Evolutionary conservation across 768 basidiomycete species (phyloP).

Genomic region (Leccinum broughii): DNA sequence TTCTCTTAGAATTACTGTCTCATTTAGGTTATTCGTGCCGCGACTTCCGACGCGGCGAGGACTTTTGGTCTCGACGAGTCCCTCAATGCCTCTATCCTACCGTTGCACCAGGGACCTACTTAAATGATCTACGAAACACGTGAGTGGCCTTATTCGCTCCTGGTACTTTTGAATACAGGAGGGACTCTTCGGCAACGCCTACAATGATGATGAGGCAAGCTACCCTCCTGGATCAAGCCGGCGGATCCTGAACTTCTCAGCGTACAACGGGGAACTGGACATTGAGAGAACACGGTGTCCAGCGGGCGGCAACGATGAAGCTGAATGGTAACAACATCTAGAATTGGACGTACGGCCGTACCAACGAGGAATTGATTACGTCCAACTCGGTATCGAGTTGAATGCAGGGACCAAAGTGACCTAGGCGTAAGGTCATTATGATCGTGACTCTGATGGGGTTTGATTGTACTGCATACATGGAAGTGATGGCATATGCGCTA

Average conservation of each 20-base stretch:
- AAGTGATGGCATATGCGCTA: no score
- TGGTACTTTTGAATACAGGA: constrained; percentile 52
- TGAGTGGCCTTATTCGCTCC: constrained; percentile 58
- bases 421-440: constrained; percentile 31
- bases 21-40: constrained; percentile 61
- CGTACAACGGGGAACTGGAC: constrained; percentile 34
- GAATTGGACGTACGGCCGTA: constrained; percentile 41
- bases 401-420: constrained; percentile 37
- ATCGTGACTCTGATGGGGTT: not conserved
- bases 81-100: constrained; percentile 49
- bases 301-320: constrained; percentile 40
- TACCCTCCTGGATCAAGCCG: constrained; percentile 55
- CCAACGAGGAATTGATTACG: constrained; percentile 44
- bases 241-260: constrained; percentile 44
- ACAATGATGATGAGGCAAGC: constrained; percentile 70
- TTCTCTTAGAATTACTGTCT: not conserved
- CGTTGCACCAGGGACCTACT: constrained; percentile 59
- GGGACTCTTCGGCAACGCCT: constrained; percentile 60
- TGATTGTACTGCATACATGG: not conserved
- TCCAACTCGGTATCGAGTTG: constrained; percentile 41
- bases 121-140: constrained; percentile 72
- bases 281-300: constrained; percentile 47
- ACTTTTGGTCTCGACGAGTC: constrained; percentile 64
- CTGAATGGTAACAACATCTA: constrained; percentile 38
- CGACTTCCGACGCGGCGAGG: constrained; percentile 63